Percentiles rank a stretch among this genome's conserved stretches.
These are phyloP conservation scores for Malassezia sp. DNA, from an alignment of 1,284 basidiomycete species.

Conservation along the genomic window DNA sequence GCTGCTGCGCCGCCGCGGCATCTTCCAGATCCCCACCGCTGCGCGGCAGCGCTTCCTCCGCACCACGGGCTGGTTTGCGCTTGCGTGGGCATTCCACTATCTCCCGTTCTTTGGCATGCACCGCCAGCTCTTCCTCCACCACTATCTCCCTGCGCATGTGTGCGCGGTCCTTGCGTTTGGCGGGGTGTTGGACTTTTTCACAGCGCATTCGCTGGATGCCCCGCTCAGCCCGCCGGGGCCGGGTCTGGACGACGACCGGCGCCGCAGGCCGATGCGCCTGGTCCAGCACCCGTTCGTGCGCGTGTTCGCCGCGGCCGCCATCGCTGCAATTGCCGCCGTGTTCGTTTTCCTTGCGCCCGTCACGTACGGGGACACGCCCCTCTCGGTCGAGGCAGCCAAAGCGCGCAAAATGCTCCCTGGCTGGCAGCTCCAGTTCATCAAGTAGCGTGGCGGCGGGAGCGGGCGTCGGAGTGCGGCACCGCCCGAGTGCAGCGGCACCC, in stretches of 20 bases:
- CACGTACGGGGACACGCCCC: slow-evolving; percentile 30
- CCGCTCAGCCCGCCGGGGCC: slow-evolving; percentile 65
- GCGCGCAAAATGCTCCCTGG: slow-evolving; percentile 22
- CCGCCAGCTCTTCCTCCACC: slow-evolving; percentile 81
- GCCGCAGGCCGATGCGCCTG: slow-evolving; percentile 15
- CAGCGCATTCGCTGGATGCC: slow-evolving; percentile 63
- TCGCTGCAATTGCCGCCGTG: slow-evolving; percentile 12
- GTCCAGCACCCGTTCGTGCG: slow-evolving; percentile 15
- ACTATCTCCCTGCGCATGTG: slow-evolving; percentile 75
- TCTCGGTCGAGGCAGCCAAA: slow-evolving; percentile 22
- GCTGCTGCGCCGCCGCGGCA: slow-evolving; percentile 69
- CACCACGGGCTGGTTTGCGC: slow-evolving; percentile 84
- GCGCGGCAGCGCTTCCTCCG: slow-evolving; percentile 83
- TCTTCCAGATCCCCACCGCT: slow-evolving; percentile 66
- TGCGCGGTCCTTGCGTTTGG: slow-evolving; percentile 84
- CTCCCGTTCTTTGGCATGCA: slow-evolving; percentile 96
- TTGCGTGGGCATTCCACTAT: slow-evolving; percentile 92
- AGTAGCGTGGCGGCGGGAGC: no score
- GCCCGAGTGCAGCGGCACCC: background rate
- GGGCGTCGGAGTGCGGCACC: background rate
- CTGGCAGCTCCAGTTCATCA: slow-evolving; percentile 23
- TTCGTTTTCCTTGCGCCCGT: slow-evolving; percentile 35
- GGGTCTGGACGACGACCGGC: slow-evolving; percentile 14
- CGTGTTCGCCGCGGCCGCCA: slow-evolving; percentile 13
- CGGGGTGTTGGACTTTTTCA: slow-evolving; percentile 75